Evolutionary conservation across 768 basidiomycete genomes (phyloP), one percentile per base, ranked within the genome.

Genomic region (Mrakia gelida): DNA sequence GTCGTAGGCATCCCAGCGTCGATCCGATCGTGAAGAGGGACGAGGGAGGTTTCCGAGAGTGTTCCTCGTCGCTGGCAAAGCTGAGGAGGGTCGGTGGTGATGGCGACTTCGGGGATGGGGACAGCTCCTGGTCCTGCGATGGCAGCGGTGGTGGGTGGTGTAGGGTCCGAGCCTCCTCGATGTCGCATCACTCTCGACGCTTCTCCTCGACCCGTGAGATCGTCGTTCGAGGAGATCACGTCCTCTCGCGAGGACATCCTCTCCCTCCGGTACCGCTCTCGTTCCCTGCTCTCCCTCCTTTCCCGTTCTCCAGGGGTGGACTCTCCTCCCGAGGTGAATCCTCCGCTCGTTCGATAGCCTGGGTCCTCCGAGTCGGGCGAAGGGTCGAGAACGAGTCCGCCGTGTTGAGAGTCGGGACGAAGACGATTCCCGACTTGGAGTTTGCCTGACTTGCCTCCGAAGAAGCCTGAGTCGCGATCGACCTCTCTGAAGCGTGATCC

Each of bases 391-490:
- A 70, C 38, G 67, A 70, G 67, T 34, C 15, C 49, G 16, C 23
- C 67, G 26, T 56, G 26, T 34, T 28, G 16, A 21, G 32, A 34
- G 67, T 70, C 67, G 3, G 67, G 34, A 11, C 67, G 67, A 43
- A 74, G 73, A 30, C 59, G 56, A 13, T 59, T 74, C 0, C 73
- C 73, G n/a, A 62, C n/a, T 32, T 59, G 30, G 11, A 74, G 59
- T 18, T 74, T 74, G 7, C 56, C 56, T 18, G 18, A 15, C 43
- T 62, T 59, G 1, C 73, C 73, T 11, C 73, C 73, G 13, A 56
- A 74, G 62, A 74, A 74, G 59, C 73, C 73, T 4, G 73, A 74
- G 59, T 74, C 73, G 18, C 73, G 73, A 15, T 74, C 73, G n/a
- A 74, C 43, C 28, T 74, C 73, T 6, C 62, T 30, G 32, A 74